phyloP scores from a whole-genome alignment of 768 basidiomycete species.

The Baorangia bicolor region DNA sequence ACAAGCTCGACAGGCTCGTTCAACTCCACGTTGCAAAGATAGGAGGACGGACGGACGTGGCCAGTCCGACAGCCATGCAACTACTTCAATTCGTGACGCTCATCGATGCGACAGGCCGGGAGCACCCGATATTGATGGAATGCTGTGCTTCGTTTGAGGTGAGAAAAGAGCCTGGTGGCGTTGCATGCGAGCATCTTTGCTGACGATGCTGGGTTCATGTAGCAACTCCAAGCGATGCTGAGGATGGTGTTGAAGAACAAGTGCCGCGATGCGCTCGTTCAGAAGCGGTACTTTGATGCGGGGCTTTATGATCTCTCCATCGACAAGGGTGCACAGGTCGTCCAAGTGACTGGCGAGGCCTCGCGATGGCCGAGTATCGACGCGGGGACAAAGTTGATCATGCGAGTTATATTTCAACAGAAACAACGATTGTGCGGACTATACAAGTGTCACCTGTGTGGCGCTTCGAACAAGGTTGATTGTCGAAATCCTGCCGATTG shows the following conservation, averaged over 20 bases:
- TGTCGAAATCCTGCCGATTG: constrained; percentile 5
- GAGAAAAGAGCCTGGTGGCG: neutral
- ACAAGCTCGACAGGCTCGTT: constrained; percentile 23
- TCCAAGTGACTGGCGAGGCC: constrained; percentile 21
- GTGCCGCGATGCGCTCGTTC: constrained; percentile 20
- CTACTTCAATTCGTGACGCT: constrained; percentile 23
- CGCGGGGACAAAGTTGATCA: constrained; percentile 24
- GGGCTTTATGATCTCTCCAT: constrained; percentile 25
- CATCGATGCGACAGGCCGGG: constrained; percentile 27
- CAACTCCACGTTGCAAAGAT: constrained; percentile 20
- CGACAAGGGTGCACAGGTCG: constrained; percentile 23
- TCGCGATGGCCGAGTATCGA: constrained; percentile 24
- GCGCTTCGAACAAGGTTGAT: constrained; percentile 19
- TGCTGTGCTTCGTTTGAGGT: constrained; percentile 28
- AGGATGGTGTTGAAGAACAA: constrained; percentile 14
- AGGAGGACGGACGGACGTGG: neutral
- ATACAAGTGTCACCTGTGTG: constrained; percentile 22
- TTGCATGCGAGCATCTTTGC: neutral
- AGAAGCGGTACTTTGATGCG: constrained; percentile 25
- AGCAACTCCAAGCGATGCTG: constrained; percentile 27
- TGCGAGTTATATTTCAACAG: constrained; percentile 24
- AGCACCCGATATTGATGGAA: constrained; percentile 26
- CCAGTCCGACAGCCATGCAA: constrained; percentile 21
- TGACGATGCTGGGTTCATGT: neutral
- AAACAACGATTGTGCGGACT: constrained; percentile 10